Evolutionary conservation across 1,139 yeast genomes (phyloP).

Genomic region (Pichia sp.): DNA sequence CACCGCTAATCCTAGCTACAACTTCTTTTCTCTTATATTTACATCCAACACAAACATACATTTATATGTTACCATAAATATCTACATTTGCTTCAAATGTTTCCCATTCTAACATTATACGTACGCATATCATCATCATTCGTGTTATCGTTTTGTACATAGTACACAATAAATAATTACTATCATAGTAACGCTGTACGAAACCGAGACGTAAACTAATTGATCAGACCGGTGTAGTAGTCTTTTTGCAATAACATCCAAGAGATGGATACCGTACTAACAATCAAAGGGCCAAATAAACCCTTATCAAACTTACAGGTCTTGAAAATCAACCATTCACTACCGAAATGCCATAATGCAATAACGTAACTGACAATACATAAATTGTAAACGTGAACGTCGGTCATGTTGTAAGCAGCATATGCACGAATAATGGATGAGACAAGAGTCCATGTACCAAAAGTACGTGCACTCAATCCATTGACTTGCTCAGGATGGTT

Average conservation of each 20-base stretch:
- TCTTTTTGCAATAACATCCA: conserved; percentile 42
- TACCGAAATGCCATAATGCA: conserved; percentile 76
- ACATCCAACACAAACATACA: too few species aligned
- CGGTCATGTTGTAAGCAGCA: conserved; percentile 71
- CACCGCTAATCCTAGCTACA: not conserved
- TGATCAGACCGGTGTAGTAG: conserved; percentile 24
- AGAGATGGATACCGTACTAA: conserved; percentile 36
- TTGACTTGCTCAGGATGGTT: conserved; percentile 62
- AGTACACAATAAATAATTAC: not conserved
- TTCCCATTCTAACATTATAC: too few species aligned
- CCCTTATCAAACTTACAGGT: conserved; percentile 87
- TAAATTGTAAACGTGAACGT: conserved; percentile 67
- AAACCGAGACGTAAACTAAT: not conserved
- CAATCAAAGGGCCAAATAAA: conserved; percentile 77
- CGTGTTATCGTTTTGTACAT: too few species aligned
- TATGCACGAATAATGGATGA: conserved; percentile 79
- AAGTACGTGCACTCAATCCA: conserved; percentile 80
- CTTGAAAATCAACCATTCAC: conserved; percentile 74
- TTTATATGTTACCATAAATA: too few species aligned
- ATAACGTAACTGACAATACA: conserved; percentile 77
- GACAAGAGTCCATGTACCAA: conserved; percentile 95
- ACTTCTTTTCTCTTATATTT: not conserved
- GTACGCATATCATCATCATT: too few species aligned
- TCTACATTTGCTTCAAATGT: too few species aligned
- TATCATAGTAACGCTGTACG: not conserved